Percentiles rank a stretch among this genome's conserved stretches.
These are phyloP conservation scores for Cercospora zeina DNA, from an alignment of 2,329 filamentous ascomycete genomes.

Conservation along the genomic window DNA sequence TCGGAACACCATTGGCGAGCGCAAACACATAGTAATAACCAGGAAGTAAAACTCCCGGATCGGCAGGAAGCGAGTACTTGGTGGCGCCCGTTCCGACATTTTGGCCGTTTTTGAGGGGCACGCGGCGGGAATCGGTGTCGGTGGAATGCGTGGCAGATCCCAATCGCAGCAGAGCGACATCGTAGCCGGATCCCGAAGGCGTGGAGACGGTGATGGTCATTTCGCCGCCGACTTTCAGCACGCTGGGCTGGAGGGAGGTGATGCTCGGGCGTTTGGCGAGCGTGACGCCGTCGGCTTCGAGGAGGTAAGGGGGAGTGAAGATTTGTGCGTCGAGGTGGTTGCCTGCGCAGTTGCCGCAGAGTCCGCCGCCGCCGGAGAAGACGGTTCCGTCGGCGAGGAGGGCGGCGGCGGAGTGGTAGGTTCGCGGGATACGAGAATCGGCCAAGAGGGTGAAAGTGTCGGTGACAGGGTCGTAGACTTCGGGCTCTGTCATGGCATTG, in stretches of 20 bases:
- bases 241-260: not conserved
- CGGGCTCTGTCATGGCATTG: not conserved
- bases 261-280: not conserved
- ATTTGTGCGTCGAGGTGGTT: not conserved
- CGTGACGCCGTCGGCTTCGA: not conserved
- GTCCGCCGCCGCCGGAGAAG: not conserved
- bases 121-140: not conserved
- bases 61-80: constrained; percentile 4
- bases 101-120: not conserved
- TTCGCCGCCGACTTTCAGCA: not conserved
- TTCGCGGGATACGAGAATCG: not conserved
- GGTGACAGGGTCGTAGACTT: not conserved
- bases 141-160: not conserved
- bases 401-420: not conserved
- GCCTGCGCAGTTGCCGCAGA: not conserved
- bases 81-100: not conserved
- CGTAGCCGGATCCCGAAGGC: not conserved
- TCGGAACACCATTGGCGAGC: constrained; percentile 3
- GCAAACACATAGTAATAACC: constrained; percentile 11
- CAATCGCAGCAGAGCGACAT: not conserved
- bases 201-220: not conserved
- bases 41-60: constrained; percentile 4
- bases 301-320: not conserved
- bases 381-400: not conserved
- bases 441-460: not conserved